phyloP scores from a whole-genome alignment of 306 rosid genomes.

The Pachyrhizus erosus region DNA sequence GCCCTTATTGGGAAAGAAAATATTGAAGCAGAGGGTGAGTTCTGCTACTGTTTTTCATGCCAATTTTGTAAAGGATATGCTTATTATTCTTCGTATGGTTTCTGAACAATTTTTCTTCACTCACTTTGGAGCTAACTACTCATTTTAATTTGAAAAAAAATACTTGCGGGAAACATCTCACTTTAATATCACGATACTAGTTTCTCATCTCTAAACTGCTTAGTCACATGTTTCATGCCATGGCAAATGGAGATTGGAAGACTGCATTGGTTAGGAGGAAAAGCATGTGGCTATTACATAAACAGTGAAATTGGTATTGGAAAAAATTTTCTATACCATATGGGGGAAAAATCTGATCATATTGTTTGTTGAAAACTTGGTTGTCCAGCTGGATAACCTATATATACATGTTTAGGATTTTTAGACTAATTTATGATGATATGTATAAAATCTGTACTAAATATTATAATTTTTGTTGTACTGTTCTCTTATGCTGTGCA shows the following conservation, averaged over 20 bases:
- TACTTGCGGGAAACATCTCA: background rate
- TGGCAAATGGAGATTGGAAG: constrained; percentile 22
- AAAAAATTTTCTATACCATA: background rate
- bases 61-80: constrained; percentile 12
- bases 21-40: constrained; percentile 87
- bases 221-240: constrained; percentile 23
- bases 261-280: constrained; percentile 3
- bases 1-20: constrained; percentile 73
- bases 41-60: constrained; percentile 20
- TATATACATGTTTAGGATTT: background rate
- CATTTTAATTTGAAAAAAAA: constrained; percentile 35
- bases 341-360: background rate
- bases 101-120: constrained; percentile 6
- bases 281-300: constrained; percentile 3
- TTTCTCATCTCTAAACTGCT: background rate
- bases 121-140: constrained; percentile 17
- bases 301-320: background rate
- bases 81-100: background rate
- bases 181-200: background rate
- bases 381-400: constrained; percentile 12
- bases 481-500: constrained; percentile 18
- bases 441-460: background rate
- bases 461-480: background rate
- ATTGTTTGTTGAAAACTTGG: background rate
- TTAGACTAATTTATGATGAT: constrained; percentile 5